These are phyloP conservation scores for Stagonosporopsis vannaccii DNA, from an alignment of 2,329 filamentous ascomycete genomes.

Conservation along the genomic window DNA sequence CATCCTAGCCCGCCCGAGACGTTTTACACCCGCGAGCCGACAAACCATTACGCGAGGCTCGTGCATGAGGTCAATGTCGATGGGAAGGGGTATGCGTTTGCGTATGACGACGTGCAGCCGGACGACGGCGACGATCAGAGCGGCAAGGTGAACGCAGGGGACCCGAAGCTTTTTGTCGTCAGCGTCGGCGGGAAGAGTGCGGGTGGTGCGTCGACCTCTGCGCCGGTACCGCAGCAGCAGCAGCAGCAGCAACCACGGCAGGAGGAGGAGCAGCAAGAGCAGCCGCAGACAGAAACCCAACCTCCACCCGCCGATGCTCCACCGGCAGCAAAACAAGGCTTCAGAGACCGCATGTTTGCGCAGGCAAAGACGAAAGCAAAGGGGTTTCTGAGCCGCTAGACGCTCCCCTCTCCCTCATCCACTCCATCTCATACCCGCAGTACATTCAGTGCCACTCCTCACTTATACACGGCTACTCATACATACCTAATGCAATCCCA, in stretches of 20 bases:
- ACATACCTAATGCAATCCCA: too few species aligned
- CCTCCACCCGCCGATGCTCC: background rate
- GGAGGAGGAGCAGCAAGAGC: background rate
- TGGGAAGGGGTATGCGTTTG: slow-evolving; percentile 13
- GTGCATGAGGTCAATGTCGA: slow-evolving; percentile 17
- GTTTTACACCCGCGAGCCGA: slow-evolving; percentile 12
- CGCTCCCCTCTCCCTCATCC: too few species aligned
- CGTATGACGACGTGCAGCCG: slow-evolving; percentile 15
- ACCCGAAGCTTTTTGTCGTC: slow-evolving; percentile 9
- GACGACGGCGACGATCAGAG: slow-evolving; percentile 9
- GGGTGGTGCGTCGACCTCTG: background rate
- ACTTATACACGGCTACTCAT: too few species aligned
- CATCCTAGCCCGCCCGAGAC: slow-evolving; percentile 6
- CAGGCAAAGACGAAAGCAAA: slow-evolving; percentile 9
- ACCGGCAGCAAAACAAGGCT: slow-evolving; percentile 1
- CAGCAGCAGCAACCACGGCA: background rate
- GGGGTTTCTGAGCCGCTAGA: slow-evolving; percentile 5
- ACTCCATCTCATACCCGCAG: too few species aligned
- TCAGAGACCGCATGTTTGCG: background rate
- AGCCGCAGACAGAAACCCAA: background rate
- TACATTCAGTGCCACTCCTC: too few species aligned
- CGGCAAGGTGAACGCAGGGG: slow-evolving; percentile 15
- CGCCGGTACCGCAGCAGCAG: background rate
- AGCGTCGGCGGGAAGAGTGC: slow-evolving; percentile 11
- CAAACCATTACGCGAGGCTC: slow-evolving; percentile 13